Conservation (phyloP, 495 filamentous ascomycete genomes). For the Penicillium pancosmium region DNA sequence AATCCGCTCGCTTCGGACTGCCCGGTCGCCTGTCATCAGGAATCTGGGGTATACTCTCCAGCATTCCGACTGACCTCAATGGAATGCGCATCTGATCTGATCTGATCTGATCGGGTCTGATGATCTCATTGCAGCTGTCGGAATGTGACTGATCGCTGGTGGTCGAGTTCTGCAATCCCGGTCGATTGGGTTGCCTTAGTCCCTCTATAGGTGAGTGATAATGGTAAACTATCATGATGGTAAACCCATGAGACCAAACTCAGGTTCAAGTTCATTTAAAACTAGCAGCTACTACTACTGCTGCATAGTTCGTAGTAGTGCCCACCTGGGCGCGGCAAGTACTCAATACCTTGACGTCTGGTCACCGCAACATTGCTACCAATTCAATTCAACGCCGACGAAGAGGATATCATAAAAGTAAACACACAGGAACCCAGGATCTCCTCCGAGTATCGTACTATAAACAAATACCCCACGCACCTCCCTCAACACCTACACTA, state of each 20-base stretch:
- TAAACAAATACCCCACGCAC: no score
- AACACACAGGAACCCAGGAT: neutral
- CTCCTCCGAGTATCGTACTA: no score
- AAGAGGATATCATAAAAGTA: constrained; percentile 15
- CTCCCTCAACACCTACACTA: neutral
- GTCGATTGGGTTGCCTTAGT: no score
- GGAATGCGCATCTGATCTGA: neutral
- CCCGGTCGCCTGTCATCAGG: neutral
- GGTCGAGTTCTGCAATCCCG: neutral
- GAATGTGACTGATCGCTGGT: neutral
- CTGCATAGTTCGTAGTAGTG: no score
- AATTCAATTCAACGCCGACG: neutral
- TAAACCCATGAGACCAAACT: neutral
- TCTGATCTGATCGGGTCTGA: neutral
- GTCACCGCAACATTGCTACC: no score
- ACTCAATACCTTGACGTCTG: no score
- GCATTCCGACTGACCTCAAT: constrained; percentile 1
- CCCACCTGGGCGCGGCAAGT: no score
- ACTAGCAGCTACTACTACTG: no score
- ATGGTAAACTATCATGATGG: neutral
- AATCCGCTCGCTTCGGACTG: no score
- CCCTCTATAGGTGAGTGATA: no score
- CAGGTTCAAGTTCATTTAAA: no score
- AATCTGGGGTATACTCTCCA: constrained; percentile 1
- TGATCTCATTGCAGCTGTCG: neutral